A percentile compares a stretch with the other conserved stretches of the same genome.
phyloP scores from a whole-genome alignment of 116 monocot genomes.

The Phalaenopsis hybrid region DNA sequence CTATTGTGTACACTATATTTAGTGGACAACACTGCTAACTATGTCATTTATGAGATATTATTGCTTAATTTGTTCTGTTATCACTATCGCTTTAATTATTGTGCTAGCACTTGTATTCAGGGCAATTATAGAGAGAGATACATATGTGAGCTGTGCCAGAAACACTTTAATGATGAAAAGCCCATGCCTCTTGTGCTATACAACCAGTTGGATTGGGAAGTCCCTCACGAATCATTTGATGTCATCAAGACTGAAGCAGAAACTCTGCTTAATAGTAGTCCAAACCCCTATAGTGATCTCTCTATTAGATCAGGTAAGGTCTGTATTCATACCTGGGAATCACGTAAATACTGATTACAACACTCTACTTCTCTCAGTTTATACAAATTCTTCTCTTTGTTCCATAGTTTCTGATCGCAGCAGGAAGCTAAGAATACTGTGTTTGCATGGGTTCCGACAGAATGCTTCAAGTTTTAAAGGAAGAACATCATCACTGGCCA shows the following conservation, averaged over 20 bases:
- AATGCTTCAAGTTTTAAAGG: conserved; percentile 90
- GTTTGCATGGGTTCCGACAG: conserved; percentile 95
- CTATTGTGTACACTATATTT: no score
- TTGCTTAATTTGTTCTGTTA: no score
- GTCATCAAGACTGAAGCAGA: conserved; percentile 15
- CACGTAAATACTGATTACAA: no score
- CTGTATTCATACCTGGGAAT: neutral
- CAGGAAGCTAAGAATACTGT: conserved; percentile 72
- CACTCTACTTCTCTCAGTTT: neutral
- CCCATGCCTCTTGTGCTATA: conserved; percentile 4
- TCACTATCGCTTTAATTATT: neutral
- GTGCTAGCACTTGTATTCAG: conserved; percentile 18
- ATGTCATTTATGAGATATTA: no score
- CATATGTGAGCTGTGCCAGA: conserved; percentile 85
- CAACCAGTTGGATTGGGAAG: conserved; percentile 7
- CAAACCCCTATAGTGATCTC: conserved; percentile 8
- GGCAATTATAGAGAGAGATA: conserved; percentile 28
- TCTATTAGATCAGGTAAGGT: conserved; percentile 10
- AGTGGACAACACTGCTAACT: no score
- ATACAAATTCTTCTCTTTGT: neutral
- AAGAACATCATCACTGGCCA: conserved; percentile 74
- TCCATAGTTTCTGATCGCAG: conserved; percentile 19
- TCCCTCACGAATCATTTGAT: conserved; percentile 23
- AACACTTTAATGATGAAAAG: conserved; percentile 29
- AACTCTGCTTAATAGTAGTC: neutral